Percentiles rank a stretch among this genome's conserved stretches.
phyloP scores from a whole-genome alignment of 1,139 yeast species.

The Hemisphaericaspora lyxosophila region DNA sequence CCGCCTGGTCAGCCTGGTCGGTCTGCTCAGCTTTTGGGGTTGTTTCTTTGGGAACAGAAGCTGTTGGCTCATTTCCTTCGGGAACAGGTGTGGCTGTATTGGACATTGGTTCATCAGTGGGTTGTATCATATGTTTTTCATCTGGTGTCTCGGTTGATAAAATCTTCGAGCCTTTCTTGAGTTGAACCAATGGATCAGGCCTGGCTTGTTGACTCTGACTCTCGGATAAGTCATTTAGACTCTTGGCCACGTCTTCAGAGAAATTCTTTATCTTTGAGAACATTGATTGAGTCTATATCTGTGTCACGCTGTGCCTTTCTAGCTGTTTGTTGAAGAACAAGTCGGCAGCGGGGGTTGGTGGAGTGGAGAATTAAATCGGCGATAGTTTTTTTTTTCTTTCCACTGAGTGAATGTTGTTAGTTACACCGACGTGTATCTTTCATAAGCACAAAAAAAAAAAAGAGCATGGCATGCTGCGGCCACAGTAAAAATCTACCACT shows the following conservation, averaged over 20 bases:
- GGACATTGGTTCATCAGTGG: slow-evolving; percentile 37
- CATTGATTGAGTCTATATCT: no score
- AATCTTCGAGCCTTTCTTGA: slow-evolving; percentile 33
- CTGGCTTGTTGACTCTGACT: slow-evolving; percentile 12
- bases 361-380: neutral
- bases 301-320: neutral
- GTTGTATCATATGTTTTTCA: slow-evolving; percentile 43
- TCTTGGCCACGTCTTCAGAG: slow-evolving; percentile 52
- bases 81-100: slow-evolving; percentile 9
- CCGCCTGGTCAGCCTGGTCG: no score
- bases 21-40: slow-evolving; percentile 2
- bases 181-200: slow-evolving; percentile 26
- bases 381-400: neutral
- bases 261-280: slow-evolving; percentile 53
- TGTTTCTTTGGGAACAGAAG: no score
- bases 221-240: slow-evolving; percentile 31
- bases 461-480: no score
- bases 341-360: no score
- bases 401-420: no score
- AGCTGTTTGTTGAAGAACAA: neutral
- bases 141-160: slow-evolving; percentile 47
- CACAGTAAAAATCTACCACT: no score
- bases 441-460: no score
- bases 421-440: no score
- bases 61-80: slow-evolving; percentile 3